Base-by-base conservation (phyloP, 2,329 filamentous ascomycete genomes). In the Fusarium mexicanum region DNA sequence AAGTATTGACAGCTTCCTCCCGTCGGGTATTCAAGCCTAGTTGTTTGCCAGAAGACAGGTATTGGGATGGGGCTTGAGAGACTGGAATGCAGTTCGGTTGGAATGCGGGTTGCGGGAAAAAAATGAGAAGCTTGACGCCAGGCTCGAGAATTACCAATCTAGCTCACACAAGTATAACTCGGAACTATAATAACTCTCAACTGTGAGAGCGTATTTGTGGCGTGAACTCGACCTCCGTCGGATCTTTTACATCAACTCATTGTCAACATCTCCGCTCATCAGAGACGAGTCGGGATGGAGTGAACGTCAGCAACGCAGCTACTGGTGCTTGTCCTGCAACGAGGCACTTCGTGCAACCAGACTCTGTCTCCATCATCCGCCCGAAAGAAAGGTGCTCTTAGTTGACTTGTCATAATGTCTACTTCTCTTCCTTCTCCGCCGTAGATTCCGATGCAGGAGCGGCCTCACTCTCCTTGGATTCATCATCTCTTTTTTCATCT, bases 381-480 rank as follows among this genome's bases (percentile, higher is more conserved):
- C 55, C n/a, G 43, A 54, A 59, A 73, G 54, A 61, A 46, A 35
- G 51, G 66, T 35, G 51, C 26, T 51, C 48, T 54, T 38, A 29
- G 69, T 58, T 51, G 46, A 60, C 35, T 41, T 24, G 13, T 61
- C 40, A 17, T 61, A 55, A 43, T 38, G 57, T 55, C 43, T 74
- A 69, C 48, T 77, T 71, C 67, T 75, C 62, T 43, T 74, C 72
- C 29, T 76, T 76, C 14, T 76, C 75, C 53, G 72, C 69, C 41
- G 55, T 26, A n/a, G 71, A 40, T 43, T 76, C 71, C 46, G 64
- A 58, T 60, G 63, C 26, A 44, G 64, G 55, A 57, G 53, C 24
- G 63, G 78, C 61, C 26, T 76, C 14, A 35, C 50, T 10, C 58
- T 64, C 46, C 75, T 72, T 59, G 29, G 72, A 33, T 50, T 72